phyloP scores from a whole-genome alignment of 2,329 filamentous ascomycete species.

The Colletotrichum liaoningense region DNA sequence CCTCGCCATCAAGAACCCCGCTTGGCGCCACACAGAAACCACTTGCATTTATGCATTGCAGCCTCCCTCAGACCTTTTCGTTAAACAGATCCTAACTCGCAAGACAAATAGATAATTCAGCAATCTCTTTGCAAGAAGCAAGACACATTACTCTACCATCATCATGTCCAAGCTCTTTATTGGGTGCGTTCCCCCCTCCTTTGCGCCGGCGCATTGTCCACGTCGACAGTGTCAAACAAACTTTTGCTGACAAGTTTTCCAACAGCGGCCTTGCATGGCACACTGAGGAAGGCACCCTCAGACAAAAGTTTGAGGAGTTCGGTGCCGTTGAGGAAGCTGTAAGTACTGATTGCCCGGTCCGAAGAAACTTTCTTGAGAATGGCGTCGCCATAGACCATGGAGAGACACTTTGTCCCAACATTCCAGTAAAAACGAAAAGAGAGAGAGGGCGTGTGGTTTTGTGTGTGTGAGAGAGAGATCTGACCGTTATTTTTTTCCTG shows the following conservation, averaged over 20 bases:
- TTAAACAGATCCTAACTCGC: constrained; percentile 18
- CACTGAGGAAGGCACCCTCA: constrained; percentile 89
- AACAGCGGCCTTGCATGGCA: constrained; percentile 96
- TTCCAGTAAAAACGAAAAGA: neutral
- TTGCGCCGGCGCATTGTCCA: constrained; percentile 10
- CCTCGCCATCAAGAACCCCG: neutral
- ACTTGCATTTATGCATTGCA: constrained; percentile 34
- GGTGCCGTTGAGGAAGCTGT: constrained; percentile 95
- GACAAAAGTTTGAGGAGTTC: constrained; percentile 92
- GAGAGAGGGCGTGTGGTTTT: neutral
- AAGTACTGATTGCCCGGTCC: constrained; percentile 57
- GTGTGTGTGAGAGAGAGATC: constrained; percentile 21
- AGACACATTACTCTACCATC: constrained; percentile 40
- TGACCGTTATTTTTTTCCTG: constrained; percentile 35
- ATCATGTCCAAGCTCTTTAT: constrained; percentile 94
- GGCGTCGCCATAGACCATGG: neutral
- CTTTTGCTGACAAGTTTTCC: constrained; percentile 27
- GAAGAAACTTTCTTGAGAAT: constrained; percentile 29
- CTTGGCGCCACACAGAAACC: constrained; percentile 29
- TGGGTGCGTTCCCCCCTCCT: constrained; percentile 70
- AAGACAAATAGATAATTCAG: constrained; percentile 1
- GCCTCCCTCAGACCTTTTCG: constrained; percentile 8
- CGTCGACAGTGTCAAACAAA: neutral
- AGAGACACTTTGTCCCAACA: constrained; percentile 17
- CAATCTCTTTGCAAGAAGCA: constrained; percentile 11